These are phyloP conservation scores for Boletellus dicymbophilus DNA, from an alignment of 1,284 basidiomycete species.

Conservation along the genomic window DNA sequence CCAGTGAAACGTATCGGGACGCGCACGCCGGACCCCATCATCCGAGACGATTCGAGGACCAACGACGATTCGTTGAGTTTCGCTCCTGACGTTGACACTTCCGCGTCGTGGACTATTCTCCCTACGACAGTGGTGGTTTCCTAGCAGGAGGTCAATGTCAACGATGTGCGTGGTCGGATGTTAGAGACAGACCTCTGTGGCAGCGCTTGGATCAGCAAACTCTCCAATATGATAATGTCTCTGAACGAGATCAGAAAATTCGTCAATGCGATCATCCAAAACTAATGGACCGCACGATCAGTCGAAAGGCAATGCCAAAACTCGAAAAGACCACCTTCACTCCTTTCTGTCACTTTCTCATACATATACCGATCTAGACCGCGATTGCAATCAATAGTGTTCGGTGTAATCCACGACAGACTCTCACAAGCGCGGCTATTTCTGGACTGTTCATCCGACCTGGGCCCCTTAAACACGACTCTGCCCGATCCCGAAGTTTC, in stretches of 20 bases:
- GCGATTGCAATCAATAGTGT: slow-evolving; percentile 8
- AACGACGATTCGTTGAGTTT: slow-evolving; percentile 79
- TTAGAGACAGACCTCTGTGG: slow-evolving; percentile 62
- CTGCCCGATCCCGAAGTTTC: slow-evolving; percentile 40
- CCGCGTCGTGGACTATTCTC: slow-evolving; percentile 76
- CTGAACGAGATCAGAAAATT: slow-evolving; percentile 73
- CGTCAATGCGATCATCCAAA: slow-evolving; percentile 85
- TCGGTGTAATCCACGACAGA: background rate
- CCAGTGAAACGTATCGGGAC: slow-evolving; percentile 73
- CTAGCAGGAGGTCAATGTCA: slow-evolving; percentile 41
- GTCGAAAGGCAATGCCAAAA: background rate
- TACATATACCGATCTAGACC: slow-evolving; percentile 88
- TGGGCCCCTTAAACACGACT: slow-evolving; percentile 49
- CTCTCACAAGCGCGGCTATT: slow-evolving; percentile 58
- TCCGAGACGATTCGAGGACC: slow-evolving; percentile 80
- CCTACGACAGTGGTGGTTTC: slow-evolving; percentile 81
- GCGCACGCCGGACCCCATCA: slow-evolving; percentile 72
- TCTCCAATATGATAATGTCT: slow-evolving; percentile 70
- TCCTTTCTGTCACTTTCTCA: slow-evolving; percentile 82
- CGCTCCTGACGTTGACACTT: slow-evolving; percentile 47
- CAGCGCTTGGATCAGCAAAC: slow-evolving; percentile 74
- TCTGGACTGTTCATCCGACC: slow-evolving; percentile 40
- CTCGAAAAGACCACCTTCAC: slow-evolving; percentile 59
- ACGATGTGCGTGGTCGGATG: background rate
- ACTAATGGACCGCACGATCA: slow-evolving; percentile 39